Conservation (phyloP, 164 flowering plant genomes). For the Magnolia officinalis region DNA sequence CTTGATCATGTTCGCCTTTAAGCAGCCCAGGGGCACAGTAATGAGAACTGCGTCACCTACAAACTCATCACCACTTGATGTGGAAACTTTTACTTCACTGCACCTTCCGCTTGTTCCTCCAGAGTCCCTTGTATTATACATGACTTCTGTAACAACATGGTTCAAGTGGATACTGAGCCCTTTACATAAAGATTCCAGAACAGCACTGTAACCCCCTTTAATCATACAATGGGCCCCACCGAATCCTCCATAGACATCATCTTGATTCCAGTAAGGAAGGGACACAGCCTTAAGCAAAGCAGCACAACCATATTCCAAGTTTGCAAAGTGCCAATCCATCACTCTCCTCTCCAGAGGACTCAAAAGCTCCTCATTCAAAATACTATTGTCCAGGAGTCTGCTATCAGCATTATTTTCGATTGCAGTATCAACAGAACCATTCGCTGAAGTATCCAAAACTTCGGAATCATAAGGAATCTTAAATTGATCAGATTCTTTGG, state of each 20-base stretch:
- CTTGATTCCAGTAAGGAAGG: constrained; percentile 99
- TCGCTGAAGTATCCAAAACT: constrained; percentile 17
- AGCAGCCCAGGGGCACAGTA: constrained; percentile 96
- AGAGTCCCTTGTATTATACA: constrained; percentile 32
- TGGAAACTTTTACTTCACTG: constrained; percentile 61
- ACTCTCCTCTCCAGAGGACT: constrained; percentile 95
- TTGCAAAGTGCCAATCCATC: constrained; percentile 99
- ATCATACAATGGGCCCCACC: constrained; percentile 99
- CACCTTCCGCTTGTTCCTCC: constrained; percentile 20
- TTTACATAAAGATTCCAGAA: constrained; percentile 75
- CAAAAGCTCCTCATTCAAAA: constrained; percentile 43
- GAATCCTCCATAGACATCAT: constrained; percentile 98
- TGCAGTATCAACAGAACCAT: constrained; percentile 22
- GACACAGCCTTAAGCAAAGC: constrained; percentile 89
- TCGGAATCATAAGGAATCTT: constrained; percentile 2
- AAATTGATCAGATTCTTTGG: not conserved
- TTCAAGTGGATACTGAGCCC: constrained; percentile 66
- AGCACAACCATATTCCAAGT: constrained; percentile 98
- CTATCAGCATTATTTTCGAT: constrained; percentile 15
- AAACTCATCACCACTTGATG: constrained; percentile 70
- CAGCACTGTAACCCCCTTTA: constrained; percentile 92
- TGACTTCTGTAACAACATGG: constrained; percentile 73
- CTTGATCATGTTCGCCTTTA: constrained; percentile 77
- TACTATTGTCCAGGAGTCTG: constrained; percentile 12
- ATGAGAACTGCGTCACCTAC: constrained; percentile 84